Conservation (phyloP, 2,329 filamentous ascomycete species). For the Fusarium subtropicale region DNA sequence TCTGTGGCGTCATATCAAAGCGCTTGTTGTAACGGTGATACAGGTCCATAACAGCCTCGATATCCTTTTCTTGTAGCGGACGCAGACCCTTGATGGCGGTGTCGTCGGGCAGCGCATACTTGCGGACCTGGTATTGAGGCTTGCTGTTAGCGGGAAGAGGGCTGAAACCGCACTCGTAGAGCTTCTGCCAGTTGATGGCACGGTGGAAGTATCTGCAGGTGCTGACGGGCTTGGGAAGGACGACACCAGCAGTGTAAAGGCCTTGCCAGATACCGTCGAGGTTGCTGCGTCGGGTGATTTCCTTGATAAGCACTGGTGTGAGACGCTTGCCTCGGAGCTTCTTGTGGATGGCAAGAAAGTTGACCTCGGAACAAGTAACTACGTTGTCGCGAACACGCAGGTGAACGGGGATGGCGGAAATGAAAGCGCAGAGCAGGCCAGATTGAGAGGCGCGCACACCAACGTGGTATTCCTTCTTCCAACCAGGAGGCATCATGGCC, state of each 20-base stretch:
- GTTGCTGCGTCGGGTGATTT: constrained; percentile 94
- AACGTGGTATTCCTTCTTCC: constrained; percentile 94
- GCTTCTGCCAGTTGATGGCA: constrained; percentile 93
- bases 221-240: constrained; percentile 90
- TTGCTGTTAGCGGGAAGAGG: constrained; percentile 86
- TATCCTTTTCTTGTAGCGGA: constrained; percentile 81
- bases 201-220: constrained; percentile 97
- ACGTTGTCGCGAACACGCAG: constrained; percentile 82
- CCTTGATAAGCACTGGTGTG: constrained; percentile 94
- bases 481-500: constrained; percentile 94
- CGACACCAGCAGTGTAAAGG: constrained; percentile 92
- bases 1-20: constrained; percentile 87
- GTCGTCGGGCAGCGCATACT: constrained; percentile 82
- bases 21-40: constrained; percentile 81
- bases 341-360: constrained; percentile 98
- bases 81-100: constrained; percentile 82
- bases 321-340: constrained; percentile 94
- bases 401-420: constrained; percentile 89
- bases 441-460: constrained; percentile 88
- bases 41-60: constrained; percentile 79
- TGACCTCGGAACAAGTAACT: constrained; percentile 89
- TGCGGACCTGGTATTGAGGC: constrained; percentile 84
- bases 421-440: constrained; percentile 91
- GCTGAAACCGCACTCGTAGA: constrained; percentile 94
- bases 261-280: constrained; percentile 89